These are phyloP conservation scores for Komagataella kurtzmanii DNA, from an alignment of 805 yeast species.

Conservation along the genomic window DNA sequence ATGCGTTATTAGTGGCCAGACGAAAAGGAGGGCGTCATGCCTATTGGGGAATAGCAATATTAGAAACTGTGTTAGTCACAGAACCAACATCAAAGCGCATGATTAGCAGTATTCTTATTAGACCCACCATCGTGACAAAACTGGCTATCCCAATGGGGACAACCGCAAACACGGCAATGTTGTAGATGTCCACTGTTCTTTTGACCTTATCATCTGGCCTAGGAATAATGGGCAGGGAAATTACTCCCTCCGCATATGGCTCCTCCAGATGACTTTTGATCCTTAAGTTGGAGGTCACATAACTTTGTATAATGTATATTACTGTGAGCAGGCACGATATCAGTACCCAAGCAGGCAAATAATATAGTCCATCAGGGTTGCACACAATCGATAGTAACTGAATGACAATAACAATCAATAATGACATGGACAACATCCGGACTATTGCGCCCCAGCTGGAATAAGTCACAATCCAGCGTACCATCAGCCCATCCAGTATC, in stretches of 20 bases:
- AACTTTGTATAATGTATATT: slow-evolving; percentile 74
- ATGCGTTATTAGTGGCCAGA: neutral
- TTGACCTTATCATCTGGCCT: slow-evolving; percentile 20
- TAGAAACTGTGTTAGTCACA: neutral
- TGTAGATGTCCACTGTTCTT: slow-evolving; percentile 75
- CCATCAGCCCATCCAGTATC: slow-evolving; percentile 79
- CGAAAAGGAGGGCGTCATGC: neutral
- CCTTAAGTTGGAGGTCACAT: slow-evolving; percentile 67
- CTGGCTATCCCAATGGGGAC: slow-evolving; percentile 97
- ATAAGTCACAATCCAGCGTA: slow-evolving; percentile 88
- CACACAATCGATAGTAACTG: slow-evolving; percentile 54
- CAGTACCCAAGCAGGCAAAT: slow-evolving; percentile 82
- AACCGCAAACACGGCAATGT: slow-evolving; percentile 88
- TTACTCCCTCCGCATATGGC: slow-evolving; percentile 4
- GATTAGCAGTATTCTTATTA: slow-evolving; percentile 57
- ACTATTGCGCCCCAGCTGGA: slow-evolving; percentile 81
- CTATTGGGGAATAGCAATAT: neutral
- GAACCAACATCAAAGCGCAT: neutral
- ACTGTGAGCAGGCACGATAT: slow-evolving; percentile 77
- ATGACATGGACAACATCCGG: slow-evolving; percentile 72
- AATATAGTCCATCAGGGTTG: slow-evolving; percentile 59
- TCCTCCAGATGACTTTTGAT: slow-evolving; percentile 14
- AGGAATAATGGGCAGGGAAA: slow-evolving; percentile 12
- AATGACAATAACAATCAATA: slow-evolving; percentile 58
- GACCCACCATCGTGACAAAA: slow-evolving; percentile 79